Evolutionary conservation across 2,329 filamentous ascomycete genomes (phyloP).

Genomic region (Gremmenia infestans): DNA sequence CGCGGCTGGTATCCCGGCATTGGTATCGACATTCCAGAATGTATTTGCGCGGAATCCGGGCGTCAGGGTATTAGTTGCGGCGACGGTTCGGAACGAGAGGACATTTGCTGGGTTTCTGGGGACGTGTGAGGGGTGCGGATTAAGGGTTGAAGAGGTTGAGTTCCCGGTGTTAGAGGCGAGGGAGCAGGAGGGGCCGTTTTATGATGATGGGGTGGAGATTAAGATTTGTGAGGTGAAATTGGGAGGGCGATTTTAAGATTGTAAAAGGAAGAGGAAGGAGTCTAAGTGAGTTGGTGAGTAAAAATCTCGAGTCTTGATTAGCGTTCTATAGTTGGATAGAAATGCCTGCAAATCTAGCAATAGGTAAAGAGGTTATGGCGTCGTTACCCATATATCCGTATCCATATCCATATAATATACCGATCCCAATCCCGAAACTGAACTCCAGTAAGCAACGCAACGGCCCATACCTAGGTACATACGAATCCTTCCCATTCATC

Average conservation of each 20-base stretch:
- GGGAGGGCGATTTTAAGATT: conserved; percentile 28
- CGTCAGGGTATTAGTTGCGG: conserved; percentile 60
- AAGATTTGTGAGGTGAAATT: conserved; percentile 41
- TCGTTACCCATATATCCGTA: not conserved
- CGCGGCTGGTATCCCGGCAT: conserved; percentile 52
- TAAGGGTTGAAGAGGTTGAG: conserved; percentile 39
- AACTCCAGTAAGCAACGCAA: not conserved
- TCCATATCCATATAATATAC: too few relatives aligned
- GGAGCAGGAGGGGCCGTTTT: conserved; percentile 59
- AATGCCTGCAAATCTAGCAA: conserved; percentile 1
- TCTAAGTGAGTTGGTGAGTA: not conserved
- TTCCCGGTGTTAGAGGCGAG: conserved; percentile 37
- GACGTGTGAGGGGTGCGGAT: conserved; percentile 41
- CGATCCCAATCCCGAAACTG: not conserved
- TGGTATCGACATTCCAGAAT: conserved; percentile 60
- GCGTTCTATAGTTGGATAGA: not conserved
- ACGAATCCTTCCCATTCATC: too few relatives aligned
- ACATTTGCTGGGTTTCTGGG: conserved; percentile 63
- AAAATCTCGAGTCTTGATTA: too few relatives aligned
- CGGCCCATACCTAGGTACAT: not conserved
- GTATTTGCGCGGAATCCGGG: conserved; percentile 53
- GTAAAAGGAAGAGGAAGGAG: not conserved
- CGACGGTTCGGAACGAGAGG: conserved; percentile 63
- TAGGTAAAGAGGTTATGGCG: not conserved
- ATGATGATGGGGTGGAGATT: conserved; percentile 54